Conservation (phyloP, 2,329 filamentous ascomycete genomes). For the Periconia sp. region DNA sequence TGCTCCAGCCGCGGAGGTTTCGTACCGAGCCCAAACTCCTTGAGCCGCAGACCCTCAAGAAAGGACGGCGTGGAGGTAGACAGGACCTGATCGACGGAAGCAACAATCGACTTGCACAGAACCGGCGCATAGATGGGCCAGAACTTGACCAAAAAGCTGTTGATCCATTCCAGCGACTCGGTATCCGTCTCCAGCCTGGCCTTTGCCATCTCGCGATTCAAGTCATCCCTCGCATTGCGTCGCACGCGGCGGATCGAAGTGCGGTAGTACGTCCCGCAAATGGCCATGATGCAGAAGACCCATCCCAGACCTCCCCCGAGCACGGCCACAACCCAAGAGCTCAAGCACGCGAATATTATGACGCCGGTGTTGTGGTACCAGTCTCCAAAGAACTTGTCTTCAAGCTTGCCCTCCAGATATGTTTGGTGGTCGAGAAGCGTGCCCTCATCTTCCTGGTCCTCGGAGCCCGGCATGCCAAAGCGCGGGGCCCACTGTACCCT, state of each 20-base stretch:
- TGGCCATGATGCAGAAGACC: constrained; percentile 90
- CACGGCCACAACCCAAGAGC: constrained; percentile 86
- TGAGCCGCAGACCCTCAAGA: constrained; percentile 89
- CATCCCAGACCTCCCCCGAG: constrained; percentile 90
- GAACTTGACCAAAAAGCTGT: constrained; percentile 97
- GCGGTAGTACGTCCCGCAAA: constrained; percentile 92
- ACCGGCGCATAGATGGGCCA: constrained; percentile 99
- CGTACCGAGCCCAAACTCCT: constrained; percentile 88
- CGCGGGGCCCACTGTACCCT: constrained; percentile 85
- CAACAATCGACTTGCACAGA: constrained; percentile 87
- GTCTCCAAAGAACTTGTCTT: constrained; percentile 91
- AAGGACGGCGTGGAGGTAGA: constrained; percentile 91
- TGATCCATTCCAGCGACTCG: constrained; percentile 98
- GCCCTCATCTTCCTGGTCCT: constrained; percentile 56
- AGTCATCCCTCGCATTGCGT: constrained; percentile 93
- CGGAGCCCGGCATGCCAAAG: constrained; percentile 62
- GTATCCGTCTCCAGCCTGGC: constrained; percentile 84
- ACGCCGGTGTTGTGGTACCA: constrained; percentile 98
- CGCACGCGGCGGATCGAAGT: constrained; percentile 92
- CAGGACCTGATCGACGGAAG: constrained; percentile 91
- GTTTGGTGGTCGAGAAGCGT: constrained; percentile 86
- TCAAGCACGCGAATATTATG: constrained; percentile 88
- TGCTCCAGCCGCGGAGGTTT: constrained; percentile 97
- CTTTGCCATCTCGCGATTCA: constrained; percentile 85
- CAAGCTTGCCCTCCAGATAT: constrained; percentile 77